Percentiles rank a stretch among this genome's conserved stretches.
phyloP scores from a whole-genome alignment of 2,329 filamentous ascomycete genomes.

The Pseudogymnoascus sp. region DNA sequence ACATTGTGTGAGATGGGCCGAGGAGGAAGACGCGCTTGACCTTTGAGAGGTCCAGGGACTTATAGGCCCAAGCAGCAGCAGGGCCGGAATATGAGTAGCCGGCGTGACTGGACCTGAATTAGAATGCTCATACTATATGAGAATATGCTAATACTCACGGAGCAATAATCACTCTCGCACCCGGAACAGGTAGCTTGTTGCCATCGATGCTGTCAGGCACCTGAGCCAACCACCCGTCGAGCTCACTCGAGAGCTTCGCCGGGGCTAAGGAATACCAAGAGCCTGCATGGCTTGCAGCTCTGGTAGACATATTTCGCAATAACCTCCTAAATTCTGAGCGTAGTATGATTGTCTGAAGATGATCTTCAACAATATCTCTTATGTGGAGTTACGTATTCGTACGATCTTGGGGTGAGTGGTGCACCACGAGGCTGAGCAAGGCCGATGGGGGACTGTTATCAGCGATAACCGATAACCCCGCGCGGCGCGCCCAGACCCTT shows the following conservation, averaged over 20 bases:
- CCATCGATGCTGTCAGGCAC: slow-evolving; percentile 61
- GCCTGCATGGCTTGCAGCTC: slow-evolving; percentile 68
- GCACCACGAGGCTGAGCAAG: slow-evolving; percentile 2
- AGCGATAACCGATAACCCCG: slow-evolving; percentile 8
- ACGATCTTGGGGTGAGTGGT: neutral
- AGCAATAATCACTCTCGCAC: slow-evolving; percentile 79
- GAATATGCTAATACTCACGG: slow-evolving; percentile 54
- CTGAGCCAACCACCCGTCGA: slow-evolving; percentile 64
- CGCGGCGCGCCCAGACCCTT: neutral
- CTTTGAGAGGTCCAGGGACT: slow-evolving; percentile 69
- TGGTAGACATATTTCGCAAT: slow-evolving; percentile 27
- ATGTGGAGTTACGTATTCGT: neutral
- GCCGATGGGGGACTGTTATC: neutral
- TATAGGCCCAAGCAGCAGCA: slow-evolving; percentile 93
- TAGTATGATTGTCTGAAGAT: neutral
- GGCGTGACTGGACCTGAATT: slow-evolving; percentile 59
- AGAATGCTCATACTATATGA: neutral
- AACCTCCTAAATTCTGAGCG: neutral
- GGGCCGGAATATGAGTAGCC: slow-evolving; percentile 88
- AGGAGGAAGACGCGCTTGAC: slow-evolving; percentile 86
- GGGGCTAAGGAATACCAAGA: slow-evolving; percentile 72
- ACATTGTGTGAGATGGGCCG: slow-evolving; percentile 84
- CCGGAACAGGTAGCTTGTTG: slow-evolving; percentile 54
- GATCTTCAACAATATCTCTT: slow-evolving; percentile 1
- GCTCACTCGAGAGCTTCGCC: slow-evolving; percentile 52